phyloP scores from a whole-genome alignment of 2,329 filamentous ascomycete species.

The Colletotrichum sp. region DNA sequence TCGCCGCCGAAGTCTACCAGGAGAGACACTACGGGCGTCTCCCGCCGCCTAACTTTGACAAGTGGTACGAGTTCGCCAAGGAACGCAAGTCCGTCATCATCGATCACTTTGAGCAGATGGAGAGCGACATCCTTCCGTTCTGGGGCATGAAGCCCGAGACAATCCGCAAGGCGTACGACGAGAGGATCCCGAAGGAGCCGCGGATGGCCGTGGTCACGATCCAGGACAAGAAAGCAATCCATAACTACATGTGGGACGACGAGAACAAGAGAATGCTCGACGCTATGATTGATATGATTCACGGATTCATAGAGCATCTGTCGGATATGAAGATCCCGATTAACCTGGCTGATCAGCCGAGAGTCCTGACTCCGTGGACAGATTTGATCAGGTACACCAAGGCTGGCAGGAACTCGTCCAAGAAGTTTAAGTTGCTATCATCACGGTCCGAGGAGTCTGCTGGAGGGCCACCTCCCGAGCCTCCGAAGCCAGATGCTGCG shows the following conservation, averaged over 20 bases:
- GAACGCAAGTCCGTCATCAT: constrained; percentile 72
- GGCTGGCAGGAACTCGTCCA: constrained; percentile 26
- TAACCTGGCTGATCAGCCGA: constrained; percentile 77
- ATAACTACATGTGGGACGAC: constrained; percentile 36
- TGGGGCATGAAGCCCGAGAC: constrained; percentile 73
- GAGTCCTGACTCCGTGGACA: constrained; percentile 73
- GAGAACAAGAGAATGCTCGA: constrained; percentile 41
- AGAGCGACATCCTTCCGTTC: constrained; percentile 76
- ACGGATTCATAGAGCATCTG: constrained; percentile 71
- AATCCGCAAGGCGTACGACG: constrained; percentile 63
- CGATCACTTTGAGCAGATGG: constrained; percentile 82
- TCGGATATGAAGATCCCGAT: constrained; percentile 86
- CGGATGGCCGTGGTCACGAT: constrained; percentile 60
- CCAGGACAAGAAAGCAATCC: constrained; percentile 62
- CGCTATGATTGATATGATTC: constrained; percentile 68
- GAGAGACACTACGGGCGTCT: constrained; percentile 64
- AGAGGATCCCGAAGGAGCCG: constrained; percentile 38
- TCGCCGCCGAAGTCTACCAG: constrained; percentile 54
- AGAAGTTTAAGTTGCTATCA: constrained; percentile 55
- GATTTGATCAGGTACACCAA: constrained; percentile 43
- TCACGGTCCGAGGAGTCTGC: constrained; percentile 38
- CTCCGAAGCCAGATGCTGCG: neutral
- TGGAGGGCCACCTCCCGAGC: constrained; percentile 3
- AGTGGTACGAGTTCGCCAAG: constrained; percentile 81
- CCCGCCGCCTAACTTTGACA: constrained; percentile 82